phyloP scores from a whole-genome alignment of 1,139 yeast genomes.

The Hemisphaericaspora xylanilytica region DNA sequence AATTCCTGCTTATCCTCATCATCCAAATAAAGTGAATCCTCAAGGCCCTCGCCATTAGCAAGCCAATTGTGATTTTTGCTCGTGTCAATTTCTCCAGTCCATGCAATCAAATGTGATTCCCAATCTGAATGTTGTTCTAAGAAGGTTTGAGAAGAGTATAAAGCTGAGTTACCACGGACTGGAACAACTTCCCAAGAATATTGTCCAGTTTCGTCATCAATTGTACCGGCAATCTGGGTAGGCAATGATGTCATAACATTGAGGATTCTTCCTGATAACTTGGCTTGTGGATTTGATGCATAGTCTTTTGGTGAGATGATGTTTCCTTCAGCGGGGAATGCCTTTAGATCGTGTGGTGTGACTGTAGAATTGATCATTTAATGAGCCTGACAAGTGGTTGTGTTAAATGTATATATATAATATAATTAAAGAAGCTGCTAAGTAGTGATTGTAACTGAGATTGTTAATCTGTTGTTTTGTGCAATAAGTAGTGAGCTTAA shows the following conservation, averaged over 20 bases:
- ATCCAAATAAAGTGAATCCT: conserved; percentile 62
- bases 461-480: not conserved
- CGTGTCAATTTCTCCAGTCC: conserved; percentile 83
- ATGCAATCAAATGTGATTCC: conserved; percentile 86
- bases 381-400: too few relatives aligned
- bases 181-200: conserved; percentile 55
- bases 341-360: conserved; percentile 11
- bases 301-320: conserved; percentile 33
- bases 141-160: conserved; percentile 70
- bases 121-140: conserved; percentile 68
- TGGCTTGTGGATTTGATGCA: conserved; percentile 24
- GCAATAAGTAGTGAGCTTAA: too few relatives aligned
- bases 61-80: conserved; percentile 15
- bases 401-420: too few relatives aligned
- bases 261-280: conserved; percentile 62
- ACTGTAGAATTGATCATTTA: too few relatives aligned
- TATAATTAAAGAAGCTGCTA: too few relatives aligned
- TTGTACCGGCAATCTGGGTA: conserved; percentile 49
- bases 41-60: conserved; percentile 17
- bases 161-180: conserved; percentile 81
- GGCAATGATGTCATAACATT: conserved; percentile 71
- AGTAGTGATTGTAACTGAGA: too few relatives aligned
- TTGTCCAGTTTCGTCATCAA: conserved; percentile 25
- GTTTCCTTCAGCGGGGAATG: conserved; percentile 22
- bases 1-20: conserved; percentile 52